Evolutionary conservation across 75 land plant species (phyloP), one percentile per base, ranked within the genome.

Genomic region (Cryptomeria japonica): DNA sequence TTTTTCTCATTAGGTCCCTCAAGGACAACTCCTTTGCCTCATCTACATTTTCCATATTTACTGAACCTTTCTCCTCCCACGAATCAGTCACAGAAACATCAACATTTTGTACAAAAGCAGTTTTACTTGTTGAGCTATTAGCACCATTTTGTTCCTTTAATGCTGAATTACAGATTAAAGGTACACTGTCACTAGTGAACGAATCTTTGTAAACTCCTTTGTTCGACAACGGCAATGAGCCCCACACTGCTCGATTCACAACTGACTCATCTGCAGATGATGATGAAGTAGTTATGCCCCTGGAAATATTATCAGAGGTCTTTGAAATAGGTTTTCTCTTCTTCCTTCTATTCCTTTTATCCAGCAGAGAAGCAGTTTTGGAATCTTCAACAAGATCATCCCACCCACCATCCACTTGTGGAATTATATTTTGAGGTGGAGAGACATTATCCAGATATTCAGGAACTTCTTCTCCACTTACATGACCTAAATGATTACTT

Each of bases 1-100:
- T 95, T 84, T 86, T 95, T 87, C 99, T 94, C 99, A 96, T 97
- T 55, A 94, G 89, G 58, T 95, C 98, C 83, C 99, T 93, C 58
- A 94, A 49, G 28, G 97, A 97, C 49, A 92, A 82, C 78, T 86
- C 93, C 84, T 38, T 68, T 18, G 78, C 84, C 76, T 78, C 46
- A 53, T 84, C 86, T 55, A 47, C 88, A 83, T 85, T 85, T 22
- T 42, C 77, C 41, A 31, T 34, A 78, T 42, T 85, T 36, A 85
- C 31, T 14, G 86, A 85, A 85, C 80, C 19, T 79, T 72, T 36
- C 34, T 87, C 64, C 88, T 80, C 38, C 53, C 10, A 16, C n/a
- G 42, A 19, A 36, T n/a, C 47, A 42, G 18, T 58, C 87, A 38
- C 89, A 72, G 41, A 22, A 39, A 32, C 89, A 46, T 88, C 89